These are phyloP conservation scores for Trichoderma sp. DNA, from an alignment of 2,329 filamentous ascomycete species.

Conservation along the genomic window DNA sequence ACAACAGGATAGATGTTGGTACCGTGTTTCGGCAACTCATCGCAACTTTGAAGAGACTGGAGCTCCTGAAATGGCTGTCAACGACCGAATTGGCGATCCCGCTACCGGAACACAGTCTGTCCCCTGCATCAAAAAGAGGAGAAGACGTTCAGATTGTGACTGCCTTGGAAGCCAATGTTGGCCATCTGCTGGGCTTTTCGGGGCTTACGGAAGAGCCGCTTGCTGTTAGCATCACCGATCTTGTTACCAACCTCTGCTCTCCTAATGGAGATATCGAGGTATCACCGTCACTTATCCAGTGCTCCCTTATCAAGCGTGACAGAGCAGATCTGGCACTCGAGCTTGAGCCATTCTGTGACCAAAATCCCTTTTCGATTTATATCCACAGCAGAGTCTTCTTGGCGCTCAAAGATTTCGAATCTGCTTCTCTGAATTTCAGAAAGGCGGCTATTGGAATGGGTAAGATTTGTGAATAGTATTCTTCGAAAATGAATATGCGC, in stretches of 20 bases:
- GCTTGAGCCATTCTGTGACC: slow-evolving; percentile 57
- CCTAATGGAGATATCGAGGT: slow-evolving; percentile 67
- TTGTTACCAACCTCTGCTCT: slow-evolving; percentile 66
- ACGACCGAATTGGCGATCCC: slow-evolving; percentile 59
- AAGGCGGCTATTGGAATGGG: slow-evolving; percentile 81
- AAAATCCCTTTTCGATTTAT: slow-evolving; percentile 70
- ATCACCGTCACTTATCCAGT: slow-evolving; percentile 62
- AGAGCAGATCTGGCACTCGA: slow-evolving; percentile 62
- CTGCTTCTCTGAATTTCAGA: slow-evolving; percentile 75
- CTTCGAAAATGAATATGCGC: not conserved
- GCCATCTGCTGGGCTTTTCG: slow-evolving; percentile 64
- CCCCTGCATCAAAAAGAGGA: slow-evolving; percentile 43
- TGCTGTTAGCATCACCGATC: slow-evolving; percentile 63
- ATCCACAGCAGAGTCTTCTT: slow-evolving; percentile 80
- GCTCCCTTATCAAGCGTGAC: slow-evolving; percentile 60
- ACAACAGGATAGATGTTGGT: slow-evolving; percentile 64
- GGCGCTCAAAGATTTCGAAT: slow-evolving; percentile 69
- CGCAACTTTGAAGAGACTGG: slow-evolving; percentile 69
- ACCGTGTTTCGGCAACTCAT: slow-evolving; percentile 70
- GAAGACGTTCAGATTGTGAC: slow-evolving; percentile 56
- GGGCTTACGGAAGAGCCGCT: slow-evolving; percentile 54
- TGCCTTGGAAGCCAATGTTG: slow-evolving; percentile 60
- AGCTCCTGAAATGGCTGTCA: slow-evolving; percentile 71
- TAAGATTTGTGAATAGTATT: slow-evolving; percentile 48
- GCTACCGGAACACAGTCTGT: slow-evolving; percentile 40